phyloP scores from a whole-genome alignment of 2,329 filamentous ascomycete genomes.

The Sordariomycetes sp. region DNA sequence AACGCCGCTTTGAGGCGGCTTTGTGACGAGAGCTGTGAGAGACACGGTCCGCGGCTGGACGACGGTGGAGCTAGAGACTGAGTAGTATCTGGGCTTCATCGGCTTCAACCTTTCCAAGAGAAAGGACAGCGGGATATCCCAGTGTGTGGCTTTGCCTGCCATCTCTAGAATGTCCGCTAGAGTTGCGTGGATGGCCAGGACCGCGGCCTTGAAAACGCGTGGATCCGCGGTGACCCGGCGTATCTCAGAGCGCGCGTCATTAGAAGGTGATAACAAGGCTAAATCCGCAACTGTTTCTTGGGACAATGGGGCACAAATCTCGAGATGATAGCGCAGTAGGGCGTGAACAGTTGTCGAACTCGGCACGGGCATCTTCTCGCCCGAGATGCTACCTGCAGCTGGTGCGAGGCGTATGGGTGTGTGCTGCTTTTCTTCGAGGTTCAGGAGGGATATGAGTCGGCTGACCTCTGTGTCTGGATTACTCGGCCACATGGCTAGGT shows the following conservation, averaged over 20 bases:
- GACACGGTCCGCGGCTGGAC: constrained; percentile 10
- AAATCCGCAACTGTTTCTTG: constrained; percentile 32
- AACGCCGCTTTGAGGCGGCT: constrained; percentile 1
- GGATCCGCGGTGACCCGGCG: constrained; percentile 18
- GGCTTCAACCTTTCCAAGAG: constrained; percentile 46
- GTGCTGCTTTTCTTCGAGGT: background rate
- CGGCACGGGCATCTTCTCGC: background rate
- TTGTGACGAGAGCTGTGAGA: constrained; percentile 13
- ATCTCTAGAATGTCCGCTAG: constrained; percentile 14
- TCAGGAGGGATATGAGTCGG: constrained; percentile 14
- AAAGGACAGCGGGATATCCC: constrained; percentile 28
- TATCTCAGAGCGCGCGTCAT: background rate
- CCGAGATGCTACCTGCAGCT: no score
- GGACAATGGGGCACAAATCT: constrained; percentile 22
- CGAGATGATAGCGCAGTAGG: constrained; percentile 32
- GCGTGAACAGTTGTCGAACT: constrained; percentile 23
- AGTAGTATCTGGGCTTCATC: constrained; percentile 43
- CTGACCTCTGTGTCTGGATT: constrained; percentile 23
- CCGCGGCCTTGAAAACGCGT: background rate
- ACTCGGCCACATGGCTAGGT: constrained; percentile 26
- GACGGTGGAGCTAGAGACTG: constrained; percentile 45
- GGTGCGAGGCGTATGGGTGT: background rate
- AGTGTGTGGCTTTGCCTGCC: constrained; percentile 8
- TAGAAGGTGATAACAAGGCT: constrained; percentile 42
- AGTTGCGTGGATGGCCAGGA: constrained; percentile 10